phyloP scores from a whole-genome alignment of 2,329 filamentous ascomycete species.

The Rhynchosporium secalis region DNA sequence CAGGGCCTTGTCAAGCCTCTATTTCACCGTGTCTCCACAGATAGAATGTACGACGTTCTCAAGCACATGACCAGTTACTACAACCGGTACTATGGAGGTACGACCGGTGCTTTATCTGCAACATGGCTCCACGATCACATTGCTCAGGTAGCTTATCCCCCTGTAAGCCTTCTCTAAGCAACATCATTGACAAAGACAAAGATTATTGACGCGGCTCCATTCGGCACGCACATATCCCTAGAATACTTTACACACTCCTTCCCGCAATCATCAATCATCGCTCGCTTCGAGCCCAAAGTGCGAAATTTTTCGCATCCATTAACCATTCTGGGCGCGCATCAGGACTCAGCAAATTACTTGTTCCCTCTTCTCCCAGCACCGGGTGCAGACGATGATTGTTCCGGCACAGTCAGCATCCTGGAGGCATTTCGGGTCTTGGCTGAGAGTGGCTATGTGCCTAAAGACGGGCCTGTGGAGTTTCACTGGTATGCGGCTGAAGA shows the following conservation, averaged over 20 bases:
- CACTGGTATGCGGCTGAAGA: slow-evolving; percentile 83
- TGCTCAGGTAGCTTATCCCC: slow-evolving; percentile 31
- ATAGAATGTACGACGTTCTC: slow-evolving; percentile 65
- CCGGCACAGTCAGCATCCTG: slow-evolving; percentile 71
- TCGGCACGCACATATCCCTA: slow-evolving; percentile 42
- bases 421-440: slow-evolving; percentile 69
- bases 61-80: slow-evolving; percentile 62
- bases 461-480: slow-evolving; percentile 60
- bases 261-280: slow-evolving; percentile 71
- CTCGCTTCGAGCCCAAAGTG: slow-evolving; percentile 55
- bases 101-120: slow-evolving; percentile 40
- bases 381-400: slow-evolving; percentile 73
- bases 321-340: slow-evolving; percentile 66
- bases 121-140: slow-evolving; percentile 43
- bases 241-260: slow-evolving; percentile 64
- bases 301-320: slow-evolving; percentile 34
- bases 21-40: slow-evolving; percentile 50
- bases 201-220: slow-evolving; percentile 36
- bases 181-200: background rate
- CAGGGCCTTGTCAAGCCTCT: slow-evolving; percentile 12
- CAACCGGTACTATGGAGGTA: slow-evolving; percentile 55
- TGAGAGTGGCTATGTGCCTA: slow-evolving; percentile 43
- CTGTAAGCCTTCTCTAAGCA: background rate
- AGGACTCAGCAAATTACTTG: slow-evolving; percentile 66
- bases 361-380: slow-evolving; percentile 68